Evolutionary conservation across 1,284 basidiomycete species (phyloP).

Genomic region (Grifola frondosa): DNA sequence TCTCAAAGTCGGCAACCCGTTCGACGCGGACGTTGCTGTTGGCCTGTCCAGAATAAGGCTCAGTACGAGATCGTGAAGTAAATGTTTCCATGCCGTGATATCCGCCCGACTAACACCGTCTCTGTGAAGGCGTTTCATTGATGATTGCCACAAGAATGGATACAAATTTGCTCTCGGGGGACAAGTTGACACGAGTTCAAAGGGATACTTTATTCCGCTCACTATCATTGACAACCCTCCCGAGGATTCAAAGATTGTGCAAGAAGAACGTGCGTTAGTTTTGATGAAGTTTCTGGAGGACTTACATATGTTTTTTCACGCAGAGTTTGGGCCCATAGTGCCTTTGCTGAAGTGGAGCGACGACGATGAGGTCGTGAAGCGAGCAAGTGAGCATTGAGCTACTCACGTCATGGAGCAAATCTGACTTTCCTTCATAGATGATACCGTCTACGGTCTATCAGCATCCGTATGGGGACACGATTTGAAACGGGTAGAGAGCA

Average conservation of each 20-base stretch:
- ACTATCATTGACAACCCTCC: constrained; percentile 17
- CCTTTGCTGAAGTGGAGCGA: constrained; percentile 18
- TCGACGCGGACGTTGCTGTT: constrained; percentile 9
- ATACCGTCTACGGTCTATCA: constrained; percentile 7
- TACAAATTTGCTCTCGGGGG: constrained; percentile 13
- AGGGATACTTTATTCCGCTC: constrained; percentile 15
- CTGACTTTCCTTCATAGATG: constrained; percentile 1
- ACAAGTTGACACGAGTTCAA: constrained; percentile 1
- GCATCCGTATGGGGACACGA: constrained; percentile 9
- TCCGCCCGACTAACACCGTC: not conserved
- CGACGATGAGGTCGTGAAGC: constrained; percentile 14
- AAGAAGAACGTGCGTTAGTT: constrained; percentile 14
- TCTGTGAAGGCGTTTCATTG: constrained; percentile 5
- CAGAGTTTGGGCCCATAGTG: constrained; percentile 17
- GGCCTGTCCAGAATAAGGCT: constrained; percentile 16
- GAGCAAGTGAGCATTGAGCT: constrained; percentile 10
- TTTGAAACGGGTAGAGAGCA: constrained; percentile 5
- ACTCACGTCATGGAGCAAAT: not conserved
- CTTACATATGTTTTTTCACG: too few species aligned
- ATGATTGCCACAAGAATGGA: constrained; percentile 13
- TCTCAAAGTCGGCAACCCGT: constrained; percentile 10
- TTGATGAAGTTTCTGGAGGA: too few species aligned
- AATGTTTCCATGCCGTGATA: not conserved
- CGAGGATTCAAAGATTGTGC: constrained; percentile 14
- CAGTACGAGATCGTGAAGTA: constrained; percentile 13